Percentiles rank a stretch among this genome's conserved stretches.
These are phyloP conservation scores for Pterula multifida DNA, from an alignment of 1,284 basidiomycete genomes.

Conservation along the genomic window DNA sequence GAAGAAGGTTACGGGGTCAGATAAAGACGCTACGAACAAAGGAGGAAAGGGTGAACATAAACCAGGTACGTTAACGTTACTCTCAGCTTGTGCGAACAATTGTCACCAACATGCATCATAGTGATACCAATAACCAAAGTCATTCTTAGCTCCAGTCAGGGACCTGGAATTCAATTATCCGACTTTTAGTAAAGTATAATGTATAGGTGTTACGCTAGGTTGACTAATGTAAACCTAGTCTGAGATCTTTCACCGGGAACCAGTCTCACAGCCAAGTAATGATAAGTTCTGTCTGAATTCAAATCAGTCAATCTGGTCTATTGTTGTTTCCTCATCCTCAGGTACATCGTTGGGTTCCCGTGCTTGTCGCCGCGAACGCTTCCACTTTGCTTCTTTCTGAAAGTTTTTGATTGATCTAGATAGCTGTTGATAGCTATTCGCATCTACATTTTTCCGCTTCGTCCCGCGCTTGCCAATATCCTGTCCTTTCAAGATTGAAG, in stretches of 20 bases:
- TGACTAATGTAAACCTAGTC: no score
- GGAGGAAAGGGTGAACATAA: conserved; percentile 26
- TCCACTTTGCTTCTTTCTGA: conserved; percentile 4
- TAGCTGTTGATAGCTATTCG: conserved; percentile 28
- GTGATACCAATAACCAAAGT: conserved; percentile 65
- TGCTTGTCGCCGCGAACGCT: neutral
- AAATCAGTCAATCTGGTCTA: no score
- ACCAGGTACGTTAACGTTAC: conserved; percentile 21
- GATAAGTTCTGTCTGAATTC: no score
- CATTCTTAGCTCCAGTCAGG: conserved; percentile 75
- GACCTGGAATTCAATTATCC: conserved; percentile 71
- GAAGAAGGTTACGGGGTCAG: conserved; percentile 62
- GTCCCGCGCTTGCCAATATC: conserved; percentile 47
- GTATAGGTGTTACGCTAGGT: no score
- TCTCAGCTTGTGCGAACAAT: no score
- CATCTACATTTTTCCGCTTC: conserved; percentile 14
- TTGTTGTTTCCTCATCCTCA: no score
- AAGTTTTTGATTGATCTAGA: conserved; percentile 5
- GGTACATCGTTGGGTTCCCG: no score
- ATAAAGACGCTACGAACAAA: conserved; percentile 28
- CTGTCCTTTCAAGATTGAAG: conserved; percentile 21
- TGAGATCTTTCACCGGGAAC: no score
- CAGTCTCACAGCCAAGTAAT: no score
- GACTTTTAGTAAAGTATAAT: conserved; percentile 28
- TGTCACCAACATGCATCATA: conserved; percentile 18